Percentiles rank a stretch among this genome's conserved stretches.
Conservation (phyloP, 2,329 filamentous ascomycete genomes). For the Aspergillus fructus region DNA sequence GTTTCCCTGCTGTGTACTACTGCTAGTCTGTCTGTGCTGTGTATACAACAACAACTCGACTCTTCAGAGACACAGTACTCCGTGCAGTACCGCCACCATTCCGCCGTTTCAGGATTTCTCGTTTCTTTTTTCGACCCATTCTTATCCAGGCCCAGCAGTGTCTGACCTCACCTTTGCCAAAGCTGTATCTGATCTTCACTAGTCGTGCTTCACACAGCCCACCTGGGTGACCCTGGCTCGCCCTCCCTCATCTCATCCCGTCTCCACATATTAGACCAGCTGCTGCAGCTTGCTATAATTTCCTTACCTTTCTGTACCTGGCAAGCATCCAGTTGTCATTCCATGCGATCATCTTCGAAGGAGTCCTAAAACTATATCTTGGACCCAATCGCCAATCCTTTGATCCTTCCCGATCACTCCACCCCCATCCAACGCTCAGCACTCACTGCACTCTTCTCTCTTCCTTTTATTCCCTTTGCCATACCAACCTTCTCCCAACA, state of each 20-base stretch:
- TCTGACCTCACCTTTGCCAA: conserved; percentile 6
- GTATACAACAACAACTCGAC: neutral
- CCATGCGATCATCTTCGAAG: conserved; percentile 24
- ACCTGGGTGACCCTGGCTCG: conserved; percentile 10
- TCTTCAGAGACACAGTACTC: neutral
- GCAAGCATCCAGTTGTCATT: conserved; percentile 11
- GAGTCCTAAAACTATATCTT: conserved; percentile 22
- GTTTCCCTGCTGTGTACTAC: too few species aligned
- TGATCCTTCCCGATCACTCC: conserved; percentile 17
- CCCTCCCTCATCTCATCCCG: conserved; percentile 10
- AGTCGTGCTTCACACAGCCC: conserved; percentile 22
- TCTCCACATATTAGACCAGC: conserved; percentile 16
- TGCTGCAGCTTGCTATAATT: conserved; percentile 10
- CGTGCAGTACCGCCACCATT: conserved; percentile 15
- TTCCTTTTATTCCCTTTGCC: conserved; percentile 3
- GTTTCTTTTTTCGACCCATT: conserved; percentile 3
- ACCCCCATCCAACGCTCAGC: conserved; percentile 17
- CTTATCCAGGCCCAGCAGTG: neutral
- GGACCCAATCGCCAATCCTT: conserved; percentile 21
- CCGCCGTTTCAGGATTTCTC: conserved; percentile 6
- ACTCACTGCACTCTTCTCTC: conserved; percentile 16
- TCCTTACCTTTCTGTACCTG: conserved; percentile 13
- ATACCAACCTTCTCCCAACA: neutral
- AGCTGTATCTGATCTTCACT: conserved; percentile 12
- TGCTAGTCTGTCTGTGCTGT: neutral